Evolutionary conservation across 2,329 filamentous ascomycete genomes (phyloP).

Genomic region (Setomelanomma holmii): DNA sequence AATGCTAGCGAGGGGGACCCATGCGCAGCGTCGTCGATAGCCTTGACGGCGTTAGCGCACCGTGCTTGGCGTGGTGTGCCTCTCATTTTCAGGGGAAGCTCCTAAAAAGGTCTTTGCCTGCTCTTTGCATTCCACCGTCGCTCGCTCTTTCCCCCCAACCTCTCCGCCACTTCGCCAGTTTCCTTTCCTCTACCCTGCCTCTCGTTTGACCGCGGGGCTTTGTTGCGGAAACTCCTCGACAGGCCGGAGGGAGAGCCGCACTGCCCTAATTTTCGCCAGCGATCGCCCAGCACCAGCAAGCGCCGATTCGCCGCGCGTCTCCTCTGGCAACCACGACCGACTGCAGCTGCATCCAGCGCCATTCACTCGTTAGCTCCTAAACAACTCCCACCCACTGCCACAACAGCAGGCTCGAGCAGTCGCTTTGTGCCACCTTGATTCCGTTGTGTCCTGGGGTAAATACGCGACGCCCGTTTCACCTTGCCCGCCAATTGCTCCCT

Average conservation of each 20-base stretch:
- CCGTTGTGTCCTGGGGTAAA: conserved; percentile 16
- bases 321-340: conserved; percentile 37
- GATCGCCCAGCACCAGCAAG: conserved; percentile 25
- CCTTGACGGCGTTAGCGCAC: conserved; percentile 29
- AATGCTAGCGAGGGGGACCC: conserved; percentile 33
- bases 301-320: conserved; percentile 43
- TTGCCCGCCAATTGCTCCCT: conserved; percentile 21
- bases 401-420: conserved; percentile 28
- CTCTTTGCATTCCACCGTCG: conserved; percentile 38
- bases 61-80: conserved; percentile 28
- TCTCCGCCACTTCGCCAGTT: conserved; percentile 29
- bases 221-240: conserved; percentile 15
- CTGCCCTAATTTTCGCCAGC: conserved; percentile 17
- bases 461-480: conserved; percentile 17
- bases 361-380: conserved; percentile 36
- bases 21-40: conserved; percentile 23
- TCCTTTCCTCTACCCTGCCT: conserved; percentile 33
- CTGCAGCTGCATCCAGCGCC: conserved; percentile 34
- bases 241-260: conserved; percentile 32
- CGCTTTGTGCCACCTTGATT: conserved; percentile 13
- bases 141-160: conserved; percentile 35
- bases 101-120: conserved; percentile 40
- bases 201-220: conserved; percentile 38
- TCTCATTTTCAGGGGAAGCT: conserved; percentile 42
- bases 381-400: conserved; percentile 5